Conservation (phyloP, 73 alveolate species). For the Tetrahymena malaccensis region DNA sequence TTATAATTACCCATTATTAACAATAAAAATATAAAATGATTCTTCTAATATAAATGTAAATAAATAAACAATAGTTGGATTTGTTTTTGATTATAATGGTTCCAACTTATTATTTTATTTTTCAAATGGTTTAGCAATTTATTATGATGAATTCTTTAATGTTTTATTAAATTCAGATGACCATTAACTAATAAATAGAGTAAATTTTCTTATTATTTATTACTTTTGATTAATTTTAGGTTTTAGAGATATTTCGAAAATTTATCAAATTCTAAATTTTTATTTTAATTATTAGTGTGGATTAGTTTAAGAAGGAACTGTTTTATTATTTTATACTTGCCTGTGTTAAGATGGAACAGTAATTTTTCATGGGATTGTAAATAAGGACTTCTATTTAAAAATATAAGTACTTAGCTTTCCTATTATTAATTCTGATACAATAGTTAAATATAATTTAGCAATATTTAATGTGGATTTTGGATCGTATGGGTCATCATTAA, state of each 20-base stretch:
- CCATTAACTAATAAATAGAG: too few relatives aligned
- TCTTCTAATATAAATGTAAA: not conserved
- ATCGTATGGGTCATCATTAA: not conserved
- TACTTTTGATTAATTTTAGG: too few relatives aligned
- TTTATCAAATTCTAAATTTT: too few relatives aligned
- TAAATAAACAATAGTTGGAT: not conserved
- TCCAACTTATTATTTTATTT: not conserved
- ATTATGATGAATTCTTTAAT: too few relatives aligned
- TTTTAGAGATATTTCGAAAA: too few relatives aligned
- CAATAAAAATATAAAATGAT: not conserved
- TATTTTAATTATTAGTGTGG: too few relatives aligned
- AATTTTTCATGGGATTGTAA: not conserved
- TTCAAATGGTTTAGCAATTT: too few relatives aligned
- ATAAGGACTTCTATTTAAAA: not conserved
- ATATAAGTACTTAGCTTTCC: not conserved
- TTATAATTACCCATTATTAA: not conserved
- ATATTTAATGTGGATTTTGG: not conserved
- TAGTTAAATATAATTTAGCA: not conserved
- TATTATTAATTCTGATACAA: not conserved
- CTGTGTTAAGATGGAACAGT: not conserved
- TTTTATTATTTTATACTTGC: not conserved
- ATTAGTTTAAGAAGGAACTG: too few relatives aligned
- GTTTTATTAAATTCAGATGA: too few relatives aligned
- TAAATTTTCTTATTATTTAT: too few relatives aligned
- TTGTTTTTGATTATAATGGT: not conserved